Evolutionary conservation across 2,329 filamentous ascomycete genomes (phyloP).

Genomic region (Arthroderma sp.): DNA sequence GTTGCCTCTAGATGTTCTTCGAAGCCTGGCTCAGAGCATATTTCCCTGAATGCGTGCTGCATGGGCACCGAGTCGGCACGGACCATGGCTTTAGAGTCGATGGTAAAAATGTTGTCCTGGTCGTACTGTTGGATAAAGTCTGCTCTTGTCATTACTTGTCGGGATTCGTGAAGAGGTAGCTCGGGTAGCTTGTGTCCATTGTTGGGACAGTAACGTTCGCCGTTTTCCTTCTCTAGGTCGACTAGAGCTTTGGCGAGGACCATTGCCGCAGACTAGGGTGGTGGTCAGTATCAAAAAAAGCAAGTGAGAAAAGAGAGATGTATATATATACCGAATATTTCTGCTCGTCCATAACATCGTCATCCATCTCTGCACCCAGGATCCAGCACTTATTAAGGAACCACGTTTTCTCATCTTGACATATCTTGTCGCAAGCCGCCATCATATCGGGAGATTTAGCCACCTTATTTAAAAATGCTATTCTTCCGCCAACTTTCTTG

Average conservation of each 20-base stretch:
- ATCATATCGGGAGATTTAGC: conserved; percentile 79
- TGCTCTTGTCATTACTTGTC: conserved; percentile 86
- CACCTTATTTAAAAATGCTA: conserved; percentile 78
- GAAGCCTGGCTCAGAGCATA: conserved; percentile 66
- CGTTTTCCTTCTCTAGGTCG: conserved; percentile 57
- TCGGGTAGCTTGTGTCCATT: conserved; percentile 65
- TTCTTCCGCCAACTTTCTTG: conserved; percentile 68
- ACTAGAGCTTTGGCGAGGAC: conserved; percentile 82
- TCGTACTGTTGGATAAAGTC: conserved; percentile 92
- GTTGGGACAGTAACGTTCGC: conserved; percentile 49
- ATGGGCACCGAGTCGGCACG: conserved; percentile 91
- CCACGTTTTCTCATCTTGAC: conserved; percentile 60
- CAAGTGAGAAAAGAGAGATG: neutral
- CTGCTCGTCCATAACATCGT: conserved; percentile 96
- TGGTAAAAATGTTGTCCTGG: conserved; percentile 88
- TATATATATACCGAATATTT: conserved; percentile 60
- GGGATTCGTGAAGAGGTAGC: conserved; percentile 67
- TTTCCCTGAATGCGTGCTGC: conserved; percentile 79
- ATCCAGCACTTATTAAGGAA: conserved; percentile 70
- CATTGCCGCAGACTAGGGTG: conserved; percentile 66
- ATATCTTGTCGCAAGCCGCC: conserved; percentile 59
- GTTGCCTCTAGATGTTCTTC: conserved; percentile 71
- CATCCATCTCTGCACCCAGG: conserved; percentile 66
- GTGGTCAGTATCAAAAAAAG: neutral
- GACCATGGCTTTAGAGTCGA: conserved; percentile 74